Evolutionary conservation across 805 yeast species (phyloP), one percentile per base, ranked within the genome.

Genomic region (Teunomyces atbi): DNA sequence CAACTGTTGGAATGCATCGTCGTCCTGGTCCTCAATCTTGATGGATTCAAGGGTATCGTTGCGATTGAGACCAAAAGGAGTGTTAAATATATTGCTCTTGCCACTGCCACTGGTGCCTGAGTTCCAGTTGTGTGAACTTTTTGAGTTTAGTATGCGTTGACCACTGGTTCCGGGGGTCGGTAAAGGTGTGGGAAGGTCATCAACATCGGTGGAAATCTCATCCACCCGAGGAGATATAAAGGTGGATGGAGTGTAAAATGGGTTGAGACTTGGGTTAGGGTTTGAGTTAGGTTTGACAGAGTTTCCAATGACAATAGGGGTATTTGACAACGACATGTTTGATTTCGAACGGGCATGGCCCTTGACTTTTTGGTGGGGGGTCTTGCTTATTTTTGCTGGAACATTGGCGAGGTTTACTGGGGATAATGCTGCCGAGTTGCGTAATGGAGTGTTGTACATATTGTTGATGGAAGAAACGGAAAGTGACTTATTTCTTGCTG

Each of bases 181-280:
- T 15, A 57, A 36, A 6, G 60, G 58, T 3, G 62, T 56, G 21
- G 57, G 56, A 21, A 55, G 48, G 23, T 64, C 67, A 40, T 55
- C 56, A 46, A 48, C 33, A 19, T 56, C 60, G n/a, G 54, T 54
- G n/a, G 47, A 37, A 12, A 50, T 46, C 35, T 55, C 54, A 37
- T 50, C 69, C 57, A 64, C 58, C 47, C 64, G 66, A 6, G 81
- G 80, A 12, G 79, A 69, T 38, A 73, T 44, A 41, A 73, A 73
- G 5, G 73, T 53, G 1, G 73, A 68, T 2, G 78, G 79, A 1
- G 76, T 74, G 55, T 75, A 76, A 56, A 76, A 77, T 7, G 81
- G 81, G 52, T 76, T 77, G 5, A 57, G 50, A 29, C 41, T 46
- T 13, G 43, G 13, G 34, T 36, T 30, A 32, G 35, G 38, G 39